phyloP scores from a whole-genome alignment of 1,284 basidiomycete genomes.

The Ganoderma lingzhi region DNA sequence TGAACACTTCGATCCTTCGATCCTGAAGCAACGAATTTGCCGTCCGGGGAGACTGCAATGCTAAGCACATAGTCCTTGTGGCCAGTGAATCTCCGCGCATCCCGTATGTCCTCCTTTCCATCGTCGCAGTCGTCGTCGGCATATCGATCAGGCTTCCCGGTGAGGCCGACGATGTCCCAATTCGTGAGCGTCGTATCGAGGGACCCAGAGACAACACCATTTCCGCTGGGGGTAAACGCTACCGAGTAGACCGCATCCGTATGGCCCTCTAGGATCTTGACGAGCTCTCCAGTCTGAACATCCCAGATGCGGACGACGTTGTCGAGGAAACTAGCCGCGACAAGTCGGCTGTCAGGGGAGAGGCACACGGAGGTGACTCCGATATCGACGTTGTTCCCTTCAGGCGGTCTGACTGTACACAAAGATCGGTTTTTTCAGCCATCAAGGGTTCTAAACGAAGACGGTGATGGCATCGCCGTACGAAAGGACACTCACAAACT shows the following conservation, averaged over 20 bases:
- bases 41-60: slow-evolving; percentile 75
- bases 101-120: slow-evolving; percentile 44
- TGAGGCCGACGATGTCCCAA: slow-evolving; percentile 62
- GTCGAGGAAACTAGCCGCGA: slow-evolving; percentile 79
- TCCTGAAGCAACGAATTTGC: slow-evolving; percentile 79
- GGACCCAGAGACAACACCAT: slow-evolving; percentile 72
- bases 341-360: slow-evolving; percentile 63
- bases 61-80: slow-evolving; percentile 77
- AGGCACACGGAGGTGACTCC: slow-evolving; percentile 74
- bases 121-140: slow-evolving; percentile 43
- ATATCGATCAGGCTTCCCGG: slow-evolving; percentile 17
- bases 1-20: slow-evolving; percentile 83
- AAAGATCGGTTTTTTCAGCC: background rate
- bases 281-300: slow-evolving; percentile 67
- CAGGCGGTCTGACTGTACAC: slow-evolving; percentile 45
- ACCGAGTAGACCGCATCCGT: slow-evolving; percentile 82
- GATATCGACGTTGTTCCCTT: slow-evolving; percentile 59
- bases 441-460: background rate
- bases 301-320: slow-evolving; percentile 82
- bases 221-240: slow-evolving; percentile 79
- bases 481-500: slow-evolving; percentile 35
- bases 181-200: slow-evolving; percentile 81
- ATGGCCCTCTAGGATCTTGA: slow-evolving; percentile 77
- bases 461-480: too few relatives aligned
- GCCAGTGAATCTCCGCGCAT: slow-evolving; percentile 53